Percentiles rank a stretch among this genome's conserved stretches.
These are phyloP conservation scores for Clohesyomyces aquaticus DNA, from an alignment of 495 filamentous ascomycete species.

Conservation along the genomic window DNA sequence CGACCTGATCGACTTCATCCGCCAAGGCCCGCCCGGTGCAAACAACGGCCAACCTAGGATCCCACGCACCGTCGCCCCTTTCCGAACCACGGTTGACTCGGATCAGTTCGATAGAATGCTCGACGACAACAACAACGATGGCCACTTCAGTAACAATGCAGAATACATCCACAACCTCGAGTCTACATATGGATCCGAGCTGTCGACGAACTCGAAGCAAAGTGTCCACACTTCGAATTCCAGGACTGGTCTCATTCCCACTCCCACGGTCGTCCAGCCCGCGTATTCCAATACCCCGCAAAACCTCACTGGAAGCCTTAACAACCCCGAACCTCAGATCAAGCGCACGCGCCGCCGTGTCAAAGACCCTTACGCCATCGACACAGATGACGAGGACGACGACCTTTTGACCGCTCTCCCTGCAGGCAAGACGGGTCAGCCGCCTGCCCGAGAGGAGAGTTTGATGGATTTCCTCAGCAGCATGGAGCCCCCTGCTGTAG, in stretches of 20 bases:
- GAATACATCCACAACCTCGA: conserved; percentile 39
- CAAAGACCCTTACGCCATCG: conserved; percentile 90
- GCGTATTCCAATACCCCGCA: conserved; percentile 40
- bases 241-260: conserved; percentile 57
- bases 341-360: conserved; percentile 73
- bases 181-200: not conserved
- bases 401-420: conserved; percentile 57
- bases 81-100: conserved; percentile 82
- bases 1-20: conserved; percentile 93
- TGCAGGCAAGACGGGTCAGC: conserved; percentile 40
- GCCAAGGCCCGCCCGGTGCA: conserved; percentile 69
- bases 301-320: conserved; percentile 27
- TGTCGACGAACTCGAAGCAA: conserved; percentile 45
- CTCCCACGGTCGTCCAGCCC: conserved; percentile 36
- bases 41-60: conserved; percentile 65
- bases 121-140: conserved; percentile 43
- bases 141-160: conserved; percentile 31
- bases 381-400: conserved; percentile 76
- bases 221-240: conserved; percentile 62
- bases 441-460: conserved; percentile 62
- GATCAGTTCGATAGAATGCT: conserved; percentile 66
- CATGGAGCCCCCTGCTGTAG: conserved; percentile 64
- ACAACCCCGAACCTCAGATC: conserved; percentile 40
- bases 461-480: conserved; percentile 87
- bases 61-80: conserved; percentile 81